Base-by-base conservation (phyloP, 345 rosid genomes). In the Durio zibethinus region DNA sequence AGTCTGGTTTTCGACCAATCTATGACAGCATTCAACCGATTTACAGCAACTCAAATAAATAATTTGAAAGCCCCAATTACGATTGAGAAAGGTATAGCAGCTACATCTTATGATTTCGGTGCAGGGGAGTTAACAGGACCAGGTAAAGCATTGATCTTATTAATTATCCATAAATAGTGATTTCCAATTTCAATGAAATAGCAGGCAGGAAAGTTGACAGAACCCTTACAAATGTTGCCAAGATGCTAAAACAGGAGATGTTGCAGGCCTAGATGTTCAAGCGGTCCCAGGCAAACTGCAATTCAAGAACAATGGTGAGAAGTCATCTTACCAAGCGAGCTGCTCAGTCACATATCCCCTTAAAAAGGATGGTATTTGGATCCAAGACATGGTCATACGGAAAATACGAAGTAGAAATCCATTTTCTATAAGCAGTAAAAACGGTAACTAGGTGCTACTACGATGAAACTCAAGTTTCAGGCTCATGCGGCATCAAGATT, bases 131-230 rank as follows among this genome's bases (percentile, higher is more conserved):
- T 89, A 31, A 80, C 85, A 31, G 85, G 80, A 59, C 78, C 97
- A 7, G 86, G n/a, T 88, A 90, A 5, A 84, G 52, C 65, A 7
- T 61, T 2, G 90, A 86, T 77, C 80, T 85, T 23, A 85, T 92
- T 82, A 93, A 89, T 85, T 91, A 92, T 75, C 97, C 97, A 10
- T 93, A 96, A 5, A 90, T 95, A n/a, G 83, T 87, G 2, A 80
- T 91, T 65, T 84, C 87, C 31, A 83, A 80, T 45, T 80, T 91
- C 76, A 50, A 73, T 10, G 84, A 74, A 27, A 87, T 81, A 42
- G 76, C 69, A 62, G 82, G 78, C 76, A 86, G 72, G 85, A 87
- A 53, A 29, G 48, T 91, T 35, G 74, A 31, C 29, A 88, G 96
- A 80, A 89, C 91, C 10, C 83, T 89, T 35, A 92, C 94, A 12